Evolutionary conservation across 208 protist genomes (phyloP), one percentile per base, ranked within the genome.

Genomic region (Acanthamoeba divionensis): DNA sequence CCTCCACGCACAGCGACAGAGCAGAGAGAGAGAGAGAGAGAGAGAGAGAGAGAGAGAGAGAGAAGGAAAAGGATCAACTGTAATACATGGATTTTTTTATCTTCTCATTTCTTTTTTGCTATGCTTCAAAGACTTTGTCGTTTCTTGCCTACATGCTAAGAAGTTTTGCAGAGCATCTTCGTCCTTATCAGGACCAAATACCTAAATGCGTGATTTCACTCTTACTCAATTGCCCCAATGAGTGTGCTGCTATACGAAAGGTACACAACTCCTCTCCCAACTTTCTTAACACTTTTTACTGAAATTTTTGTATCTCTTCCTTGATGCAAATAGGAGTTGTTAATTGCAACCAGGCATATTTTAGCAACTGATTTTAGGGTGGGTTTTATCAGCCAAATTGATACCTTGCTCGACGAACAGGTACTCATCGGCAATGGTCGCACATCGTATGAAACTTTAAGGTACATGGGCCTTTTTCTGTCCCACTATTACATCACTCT

Each of bases 81-180:
- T 8, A 13, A 15, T 85, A 18, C 15, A 69, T 12, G 24, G 54
- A 7, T 63, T 48, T 62, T 73, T 36, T n/a, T 73, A 4, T 73
- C 26, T 9, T 73, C 3, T 73, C 65, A 0, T 31, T 21, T 7
- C 26, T 26, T 5, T 73, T 73, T 21, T n/a, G n/a, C 5, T 36
- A 73, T n/a, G 31, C 31, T 36, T 36, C 24, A 75, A 85, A 95
- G 89, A 97, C 95, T 29, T 90, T 97, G 0, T 96, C 95, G 0
- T 96, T 97, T 77, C 83, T 97, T 0, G 95, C 95, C 0, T 97
- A 96, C 55, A 91, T 97, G 12, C 79, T 96, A 8, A 87, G 94
- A 21, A 77, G 86, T 12, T 93, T 90, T 57, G 77, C 91, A 2
- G 90, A 95, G 13, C 69, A 92, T 7, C 79, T 95, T 36, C 47